Evolutionary conservation across 2,329 filamentous ascomycete genomes (phyloP).

Genomic region (Nigrospora oryzae): DNA sequence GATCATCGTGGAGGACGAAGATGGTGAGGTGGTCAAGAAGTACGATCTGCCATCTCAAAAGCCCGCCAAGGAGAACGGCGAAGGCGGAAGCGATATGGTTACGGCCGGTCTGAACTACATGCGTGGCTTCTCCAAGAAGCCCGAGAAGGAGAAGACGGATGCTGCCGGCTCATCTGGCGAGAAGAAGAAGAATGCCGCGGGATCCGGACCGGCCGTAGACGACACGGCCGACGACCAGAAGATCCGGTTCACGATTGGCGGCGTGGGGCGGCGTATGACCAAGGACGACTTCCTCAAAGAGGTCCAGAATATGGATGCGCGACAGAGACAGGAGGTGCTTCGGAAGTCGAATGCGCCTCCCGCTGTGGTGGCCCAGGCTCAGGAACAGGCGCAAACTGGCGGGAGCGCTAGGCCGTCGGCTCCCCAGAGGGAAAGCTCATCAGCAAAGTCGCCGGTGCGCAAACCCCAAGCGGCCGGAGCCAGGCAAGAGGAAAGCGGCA

Average conservation of each 20-base stretch:
- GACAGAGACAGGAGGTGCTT: conserved; percentile 47
- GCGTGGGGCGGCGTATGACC: conserved; percentile 65
- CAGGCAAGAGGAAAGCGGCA: background rate
- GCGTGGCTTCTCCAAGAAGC: conserved; percentile 31
- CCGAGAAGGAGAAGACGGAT: conserved; percentile 23
- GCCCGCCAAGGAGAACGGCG: conserved; percentile 28
- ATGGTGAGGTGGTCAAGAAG: conserved; percentile 79
- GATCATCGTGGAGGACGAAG: conserved; percentile 82
- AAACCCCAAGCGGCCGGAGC: background rate
- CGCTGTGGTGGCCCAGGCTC: conserved; percentile 40
- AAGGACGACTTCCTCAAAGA: conserved; percentile 73
- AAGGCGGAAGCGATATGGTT: conserved; percentile 29
- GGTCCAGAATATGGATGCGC: conserved; percentile 63
- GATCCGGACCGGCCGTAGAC: conserved; percentile 7
- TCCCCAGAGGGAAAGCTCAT: background rate
- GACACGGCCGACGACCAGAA: conserved; percentile 51
- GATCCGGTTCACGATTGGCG: conserved; percentile 69
- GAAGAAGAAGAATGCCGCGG: conserved; percentile 29
- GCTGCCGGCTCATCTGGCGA: conserved; percentile 15
- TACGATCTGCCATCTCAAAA: conserved; percentile 62
- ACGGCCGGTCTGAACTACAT: conserved; percentile 43
- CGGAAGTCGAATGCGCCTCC: conserved; percentile 40
- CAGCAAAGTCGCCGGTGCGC: too few species aligned
- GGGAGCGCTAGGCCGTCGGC: conserved; percentile 4
- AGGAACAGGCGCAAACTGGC: conserved; percentile 8